Evolutionary conservation across 805 yeast species (phyloP), one percentile per base, ranked within the genome.

Genomic region (Saccharomycopsis javanensis): DNA sequence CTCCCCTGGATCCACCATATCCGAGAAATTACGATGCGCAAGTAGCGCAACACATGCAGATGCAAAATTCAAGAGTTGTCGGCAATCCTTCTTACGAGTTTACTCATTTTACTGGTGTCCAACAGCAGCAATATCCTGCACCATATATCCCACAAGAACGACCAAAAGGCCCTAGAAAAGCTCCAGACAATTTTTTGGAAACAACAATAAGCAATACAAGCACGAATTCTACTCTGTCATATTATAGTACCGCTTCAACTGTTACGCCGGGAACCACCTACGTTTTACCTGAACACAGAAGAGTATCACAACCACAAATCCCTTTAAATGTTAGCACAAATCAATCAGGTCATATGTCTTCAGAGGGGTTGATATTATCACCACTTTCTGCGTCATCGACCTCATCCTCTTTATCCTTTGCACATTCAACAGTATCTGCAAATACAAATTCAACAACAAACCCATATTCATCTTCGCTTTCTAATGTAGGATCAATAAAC

Each of bases 21-120:
- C 48, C 48, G 15, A 42, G 48, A 42, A 42, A 42, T 28, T 42
- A 42, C 23, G 48, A 42, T 42, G 48, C 48, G 18, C 48, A 42
- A 25, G 48, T 20, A 42, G 48, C 48, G 23, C 48, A 42, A 20
- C 28, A 42, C 13, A 20, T 42, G 48, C 27, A 18, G 18, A n/a
- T 5, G 15, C 48, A 42, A 23, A 42, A 20, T 20, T 20, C 25
- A 25, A 42, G 48, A 42, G n/a, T n/a, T 8, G 8, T 25, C 7
- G 28, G 15, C 13, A 42, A 7, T 7, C 23, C 27, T 13, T 42
- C 48, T 20, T 42, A 42, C 10, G 48, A 42, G 23, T 42, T 8
- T 42, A 4, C 48, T 3, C 5, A 23, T 4, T 25, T 42, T n/a
- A 42, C 18, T 42, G 48, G 11, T 16, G 8, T 20, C 23, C 28